A percentile compares a stretch with the other conserved stretches of the same genome.
phyloP scores from a whole-genome alignment of 148 eudicot genomes.

The Chenopodium album region DNA sequence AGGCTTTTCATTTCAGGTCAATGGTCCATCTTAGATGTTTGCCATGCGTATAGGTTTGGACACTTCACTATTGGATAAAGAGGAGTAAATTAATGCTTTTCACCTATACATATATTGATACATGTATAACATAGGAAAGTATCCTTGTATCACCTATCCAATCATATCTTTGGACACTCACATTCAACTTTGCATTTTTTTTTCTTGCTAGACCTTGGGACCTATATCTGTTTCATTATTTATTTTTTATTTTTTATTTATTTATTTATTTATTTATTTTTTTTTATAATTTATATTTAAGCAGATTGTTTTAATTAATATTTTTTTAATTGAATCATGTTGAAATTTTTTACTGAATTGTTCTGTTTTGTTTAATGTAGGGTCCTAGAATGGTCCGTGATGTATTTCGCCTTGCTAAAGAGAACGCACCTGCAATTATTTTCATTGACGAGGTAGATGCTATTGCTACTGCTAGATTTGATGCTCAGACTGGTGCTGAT shows the following conservation, averaged over 20 bases:
- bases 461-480: conserved; percentile 95
- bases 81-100: background rate
- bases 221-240: too few relatives aligned
- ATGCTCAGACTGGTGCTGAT: conserved; percentile 98
- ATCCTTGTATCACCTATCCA: background rate
- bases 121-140: background rate
- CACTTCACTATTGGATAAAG: background rate
- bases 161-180: background rate
- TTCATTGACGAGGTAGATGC: conserved; percentile 97
- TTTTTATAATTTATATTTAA: too few relatives aligned
- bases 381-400: conserved; percentile 98
- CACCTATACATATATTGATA: background rate
- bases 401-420: conserved; percentile 96
- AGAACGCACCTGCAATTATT: conserved; percentile 94
- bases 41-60: background rate
- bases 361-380: conserved; percentile 32
- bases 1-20: background rate
- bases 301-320: too few relatives aligned
- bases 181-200: background rate
- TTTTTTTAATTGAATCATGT: background rate
- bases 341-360: conserved; percentile 6
- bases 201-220: too few relatives aligned
- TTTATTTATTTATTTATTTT: too few relatives aligned
- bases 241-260: too few relatives aligned
- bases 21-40: background rate